phyloP scores from a whole-genome alignment of 108 stramenopile genomes.

The Parietichytrium sp. region DNA sequence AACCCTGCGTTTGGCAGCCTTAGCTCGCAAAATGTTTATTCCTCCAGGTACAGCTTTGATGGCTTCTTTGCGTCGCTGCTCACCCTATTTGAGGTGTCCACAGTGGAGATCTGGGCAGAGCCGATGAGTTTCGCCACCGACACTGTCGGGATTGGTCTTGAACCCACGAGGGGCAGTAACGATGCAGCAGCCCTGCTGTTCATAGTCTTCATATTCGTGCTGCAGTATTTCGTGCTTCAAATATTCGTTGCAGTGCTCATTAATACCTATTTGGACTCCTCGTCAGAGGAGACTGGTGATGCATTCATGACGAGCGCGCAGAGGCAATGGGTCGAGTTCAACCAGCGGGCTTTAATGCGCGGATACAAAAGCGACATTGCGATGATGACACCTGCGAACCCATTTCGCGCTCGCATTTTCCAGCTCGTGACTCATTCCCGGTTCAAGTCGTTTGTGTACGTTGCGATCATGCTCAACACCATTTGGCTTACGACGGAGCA shows the following conservation, averaged over 20 bases:
- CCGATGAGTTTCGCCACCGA: constrained; percentile 52
- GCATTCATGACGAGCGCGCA: constrained; percentile 49
- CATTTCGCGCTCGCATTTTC: constrained; percentile 42
- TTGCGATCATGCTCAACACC: constrained; percentile 54
- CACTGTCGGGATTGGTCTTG: background rate
- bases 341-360: background rate
- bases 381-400: background rate
- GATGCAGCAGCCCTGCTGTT: constrained; percentile 47
- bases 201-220: constrained; percentile 60
- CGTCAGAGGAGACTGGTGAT: background rate
- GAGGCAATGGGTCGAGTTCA: constrained; percentile 51
- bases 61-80: constrained; percentile 52
- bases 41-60: constrained; percentile 47
- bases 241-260: constrained; percentile 72
- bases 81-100: constrained; percentile 52
- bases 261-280: constrained; percentile 63
- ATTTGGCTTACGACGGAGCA: constrained; percentile 48
- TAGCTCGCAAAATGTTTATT: background rate
- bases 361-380: background rate
- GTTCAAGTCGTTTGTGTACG: constrained; percentile 50
- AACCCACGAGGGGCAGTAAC: constrained; percentile 17
- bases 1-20: background rate
- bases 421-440: background rate
- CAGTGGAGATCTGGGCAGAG: constrained; percentile 53
- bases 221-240: constrained; percentile 69